A percentile compares a stretch with the other conserved stretches of the same genome.
These are phyloP conservation scores for Hyphodiscus sp. DNA, from an alignment of 2,329 filamentous ascomycete species.

Conservation along the genomic window DNA sequence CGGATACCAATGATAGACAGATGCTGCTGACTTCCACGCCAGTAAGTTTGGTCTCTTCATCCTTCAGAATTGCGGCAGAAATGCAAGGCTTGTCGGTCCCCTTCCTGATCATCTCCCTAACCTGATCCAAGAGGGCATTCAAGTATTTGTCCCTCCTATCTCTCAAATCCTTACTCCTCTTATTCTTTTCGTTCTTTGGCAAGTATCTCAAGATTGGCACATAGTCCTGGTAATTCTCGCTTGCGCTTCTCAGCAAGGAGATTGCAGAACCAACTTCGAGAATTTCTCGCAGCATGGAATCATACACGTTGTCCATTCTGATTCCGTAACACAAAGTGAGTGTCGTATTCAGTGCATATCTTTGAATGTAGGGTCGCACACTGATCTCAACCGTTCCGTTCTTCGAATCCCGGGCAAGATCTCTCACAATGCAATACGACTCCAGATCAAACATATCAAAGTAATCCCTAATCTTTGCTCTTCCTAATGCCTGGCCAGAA, in stretches of 20 bases:
- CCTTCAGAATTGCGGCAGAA: slow-evolving; percentile 46
- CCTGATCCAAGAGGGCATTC: slow-evolving; percentile 42
- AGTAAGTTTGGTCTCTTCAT: slow-evolving; percentile 45
- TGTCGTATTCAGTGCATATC: slow-evolving; percentile 48
- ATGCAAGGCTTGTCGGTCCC: slow-evolving; percentile 49
- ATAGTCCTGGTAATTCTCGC: slow-evolving; percentile 48
- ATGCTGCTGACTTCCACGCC: slow-evolving; percentile 48
- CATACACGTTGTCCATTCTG: slow-evolving; percentile 47
- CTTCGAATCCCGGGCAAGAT: slow-evolving; percentile 38
- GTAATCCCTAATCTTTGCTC: slow-evolving; percentile 41
- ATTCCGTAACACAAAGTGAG: slow-evolving; percentile 49
- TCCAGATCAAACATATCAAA: slow-evolving; percentile 48
- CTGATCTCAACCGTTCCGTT: slow-evolving; percentile 37
- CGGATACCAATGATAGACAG: slow-evolving; percentile 45
- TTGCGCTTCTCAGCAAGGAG: slow-evolving; percentile 41
- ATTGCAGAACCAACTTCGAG: slow-evolving; percentile 47
- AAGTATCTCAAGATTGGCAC: slow-evolving; percentile 43
- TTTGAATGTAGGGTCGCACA: slow-evolving; percentile 44
- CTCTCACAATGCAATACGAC: slow-evolving; percentile 43
- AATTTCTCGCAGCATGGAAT: slow-evolving; percentile 44
- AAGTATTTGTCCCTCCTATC: slow-evolving; percentile 43
- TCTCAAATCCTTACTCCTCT: slow-evolving; percentile 39
- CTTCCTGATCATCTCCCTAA: slow-evolving; percentile 43
- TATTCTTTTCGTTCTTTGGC: slow-evolving; percentile 46
- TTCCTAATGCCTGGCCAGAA: slow-evolving; percentile 40